phyloP scores from a whole-genome alignment of 23 red algal genomes.

The Pyropia haitanensis region DNA sequence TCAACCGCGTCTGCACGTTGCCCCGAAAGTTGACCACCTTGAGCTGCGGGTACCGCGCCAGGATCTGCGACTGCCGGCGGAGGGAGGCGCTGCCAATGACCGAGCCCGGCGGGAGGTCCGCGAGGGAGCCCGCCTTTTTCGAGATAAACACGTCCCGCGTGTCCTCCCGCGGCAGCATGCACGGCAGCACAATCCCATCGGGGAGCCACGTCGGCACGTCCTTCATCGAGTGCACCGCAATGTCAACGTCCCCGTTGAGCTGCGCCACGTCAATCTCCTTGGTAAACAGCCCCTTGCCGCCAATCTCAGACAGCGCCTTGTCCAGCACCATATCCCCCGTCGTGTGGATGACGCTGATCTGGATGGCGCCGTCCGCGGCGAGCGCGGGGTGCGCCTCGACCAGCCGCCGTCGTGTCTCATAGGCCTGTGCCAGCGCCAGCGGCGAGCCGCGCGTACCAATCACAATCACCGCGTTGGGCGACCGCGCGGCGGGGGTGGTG shows the following conservation, averaged over 20 bases:
- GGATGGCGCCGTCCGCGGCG: slow-evolving; percentile 56
- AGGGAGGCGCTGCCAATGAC: slow-evolving; percentile 87
- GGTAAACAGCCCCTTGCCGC: slow-evolving; percentile 97
- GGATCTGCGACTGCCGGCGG: slow-evolving; percentile 89
- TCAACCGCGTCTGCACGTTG: slow-evolving; percentile 92
- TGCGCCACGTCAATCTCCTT: slow-evolving; percentile 98
- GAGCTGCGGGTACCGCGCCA: slow-evolving; percentile 84
- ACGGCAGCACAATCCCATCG: slow-evolving; percentile 73
- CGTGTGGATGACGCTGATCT: slow-evolving; percentile 89
- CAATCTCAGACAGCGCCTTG: slow-evolving; percentile 90
- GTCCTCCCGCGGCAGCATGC: slow-evolving; percentile 88
- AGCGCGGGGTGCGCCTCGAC: slow-evolving; percentile 54
- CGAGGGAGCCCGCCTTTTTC: slow-evolving; percentile 49
- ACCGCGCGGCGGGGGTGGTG: no score
- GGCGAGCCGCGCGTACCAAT: slow-evolving; percentile 96
- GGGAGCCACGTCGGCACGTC: slow-evolving; percentile 98
- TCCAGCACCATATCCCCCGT: slow-evolving; percentile 98
- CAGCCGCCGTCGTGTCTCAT: slow-evolving; percentile 71
- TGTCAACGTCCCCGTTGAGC: slow-evolving; percentile 90
- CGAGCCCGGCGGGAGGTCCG: slow-evolving; percentile 69
- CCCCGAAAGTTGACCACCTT: slow-evolving; percentile 97
- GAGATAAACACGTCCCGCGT: slow-evolving; percentile 97
- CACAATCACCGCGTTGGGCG: slow-evolving; percentile 41
- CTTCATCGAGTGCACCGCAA: slow-evolving; percentile 99
- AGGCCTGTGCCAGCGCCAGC: slow-evolving; percentile 86